Evolutionary conservation across 169 alveolate species (phyloP), one percentile per base, ranked within the genome.

Genomic region (Cryptosporidium sp.): DNA sequence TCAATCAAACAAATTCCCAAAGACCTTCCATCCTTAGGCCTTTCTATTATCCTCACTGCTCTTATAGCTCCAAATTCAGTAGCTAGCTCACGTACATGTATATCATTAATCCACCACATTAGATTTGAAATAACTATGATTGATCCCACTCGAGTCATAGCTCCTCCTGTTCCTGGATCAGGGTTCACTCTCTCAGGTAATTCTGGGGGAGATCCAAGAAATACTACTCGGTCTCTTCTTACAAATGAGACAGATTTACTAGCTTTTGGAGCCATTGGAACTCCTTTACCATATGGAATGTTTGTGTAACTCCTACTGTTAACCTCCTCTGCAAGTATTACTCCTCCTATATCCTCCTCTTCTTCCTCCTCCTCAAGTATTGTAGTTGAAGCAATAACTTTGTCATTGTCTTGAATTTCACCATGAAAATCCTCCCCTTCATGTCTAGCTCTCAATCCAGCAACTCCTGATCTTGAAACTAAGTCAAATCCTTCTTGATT

Each of bases 81-180:
- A 48, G 89, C 89, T 33, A 80, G 31, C 70, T 80, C 89, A 18
- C 89, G 61, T 26, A 80, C 48, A 23, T 65, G 75, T 18, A 80
- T 80, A 65, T 80, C 89, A 62, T 80, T 80, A 29, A 80, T 65
- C 89, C 89, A 80, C 89, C 89, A 80, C 89, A 80, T 80, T 45
- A 80, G 16, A 16, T 80, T 80, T 1, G 89, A 80, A 44, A 80
- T 60, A 26, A 80, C 75, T 21, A 80, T 23, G n/a, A 80, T 80
- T 37, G 89, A 80, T 26, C 89, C 89, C 7, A 80, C 89, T 14
- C 75, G 61, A 26, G 89, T 80, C 68, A 80, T 31, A 29, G 75
- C 89, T 33, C 89, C 89, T 80, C 80, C 89, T 26, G 80, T 7
- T 39, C 80, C 44, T n/a, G 39, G 29, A 56, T 80, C 89, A 14